Evolutionary conservation across 2,329 filamentous ascomycete species (phyloP).

Genomic region (Fusarium robinianum): DNA sequence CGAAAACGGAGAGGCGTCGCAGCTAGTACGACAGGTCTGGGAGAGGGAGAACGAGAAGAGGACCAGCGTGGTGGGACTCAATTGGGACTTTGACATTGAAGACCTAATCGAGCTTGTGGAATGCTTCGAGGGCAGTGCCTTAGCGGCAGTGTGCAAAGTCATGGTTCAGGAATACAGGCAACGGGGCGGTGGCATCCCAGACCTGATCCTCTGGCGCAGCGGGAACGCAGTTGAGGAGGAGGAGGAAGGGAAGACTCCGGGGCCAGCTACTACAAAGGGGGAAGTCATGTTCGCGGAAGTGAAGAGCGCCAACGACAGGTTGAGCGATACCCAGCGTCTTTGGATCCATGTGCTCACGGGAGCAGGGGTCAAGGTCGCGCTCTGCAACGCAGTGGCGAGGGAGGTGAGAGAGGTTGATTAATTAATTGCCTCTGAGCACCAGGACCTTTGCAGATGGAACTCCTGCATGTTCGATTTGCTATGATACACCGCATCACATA

Average conservation of each 20-base stretch:
- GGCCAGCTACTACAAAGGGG: constrained; percentile 46
- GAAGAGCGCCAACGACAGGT: constrained; percentile 84
- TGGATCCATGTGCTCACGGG: constrained; percentile 94
- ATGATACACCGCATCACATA: constrained; percentile 20
- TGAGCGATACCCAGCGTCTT: constrained; percentile 93
- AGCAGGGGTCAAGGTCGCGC: constrained; percentile 82
- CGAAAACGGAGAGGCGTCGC: constrained; percentile 75
- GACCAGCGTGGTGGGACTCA: constrained; percentile 88
- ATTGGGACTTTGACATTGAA: constrained; percentile 82
- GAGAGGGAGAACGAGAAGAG: constrained; percentile 67
- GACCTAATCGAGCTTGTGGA: constrained; percentile 79
- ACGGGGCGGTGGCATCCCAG: constrained; percentile 84
- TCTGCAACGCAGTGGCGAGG: constrained; percentile 68
- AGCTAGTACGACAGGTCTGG: constrained; percentile 71
- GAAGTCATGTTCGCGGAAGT: constrained; percentile 80
- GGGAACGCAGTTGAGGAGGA: constrained; percentile 36
- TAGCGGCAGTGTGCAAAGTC: constrained; percentile 87
- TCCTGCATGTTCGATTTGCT: constrained; percentile 12
- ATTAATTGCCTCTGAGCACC: too few relatives aligned
- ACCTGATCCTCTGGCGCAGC: constrained; percentile 84
- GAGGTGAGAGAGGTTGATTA: constrained; percentile 53
- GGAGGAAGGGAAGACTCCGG: constrained; percentile 14
- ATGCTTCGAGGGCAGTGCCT: constrained; percentile 78
- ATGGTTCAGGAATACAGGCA: constrained; percentile 94
- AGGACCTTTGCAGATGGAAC: too few relatives aligned